Conservation (phyloP, 2,329 filamentous ascomycete genomes). For the Colletotrichum sp. region DNA sequence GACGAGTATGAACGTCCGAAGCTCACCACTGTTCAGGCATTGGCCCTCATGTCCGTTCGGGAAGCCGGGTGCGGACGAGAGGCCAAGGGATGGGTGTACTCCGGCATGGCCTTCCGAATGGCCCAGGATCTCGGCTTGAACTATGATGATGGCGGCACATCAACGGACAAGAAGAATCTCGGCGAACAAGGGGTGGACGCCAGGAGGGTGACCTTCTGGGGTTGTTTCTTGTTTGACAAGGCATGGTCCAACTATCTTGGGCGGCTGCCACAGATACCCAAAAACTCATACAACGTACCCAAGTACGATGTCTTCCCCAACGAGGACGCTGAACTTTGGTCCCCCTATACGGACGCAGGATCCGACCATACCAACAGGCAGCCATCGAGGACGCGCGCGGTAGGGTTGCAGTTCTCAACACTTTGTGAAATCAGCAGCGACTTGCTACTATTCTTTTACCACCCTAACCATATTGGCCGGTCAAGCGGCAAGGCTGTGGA, state of each 20-base stretch:
- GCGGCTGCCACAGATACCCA: constrained; percentile 84
- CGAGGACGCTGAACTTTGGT: constrained; percentile 87
- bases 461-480: constrained; percentile 70
- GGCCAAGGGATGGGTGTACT: constrained; percentile 97
- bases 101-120: constrained; percentile 98
- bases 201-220: constrained; percentile 93
- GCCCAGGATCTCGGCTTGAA: constrained; percentile 93
- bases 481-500: constrained; percentile 80
- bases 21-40: constrained; percentile 88
- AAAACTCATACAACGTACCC: constrained; percentile 79
- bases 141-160: constrained; percentile 75
- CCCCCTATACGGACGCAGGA: constrained; percentile 85
- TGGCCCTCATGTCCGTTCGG: constrained; percentile 94
- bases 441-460: constrained; percentile 88
- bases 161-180: constrained; percentile 61
- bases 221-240: constrained; percentile 98
- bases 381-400: constrained; percentile 81
- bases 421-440: constrained; percentile 95
- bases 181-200: constrained; percentile 88
- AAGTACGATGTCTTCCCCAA: constrained; percentile 90
- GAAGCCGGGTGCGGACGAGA: constrained; percentile 95
- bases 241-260: constrained; percentile 98
- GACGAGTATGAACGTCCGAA: constrained; percentile 92
- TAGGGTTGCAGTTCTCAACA: constrained; percentile 80
- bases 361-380: constrained; percentile 76